A percentile compares a stretch with the other conserved stretches of the same genome.
Evolutionary conservation across 148 eudicot species (phyloP).

Genomic region (Fagopyrum tataricum): DNA sequence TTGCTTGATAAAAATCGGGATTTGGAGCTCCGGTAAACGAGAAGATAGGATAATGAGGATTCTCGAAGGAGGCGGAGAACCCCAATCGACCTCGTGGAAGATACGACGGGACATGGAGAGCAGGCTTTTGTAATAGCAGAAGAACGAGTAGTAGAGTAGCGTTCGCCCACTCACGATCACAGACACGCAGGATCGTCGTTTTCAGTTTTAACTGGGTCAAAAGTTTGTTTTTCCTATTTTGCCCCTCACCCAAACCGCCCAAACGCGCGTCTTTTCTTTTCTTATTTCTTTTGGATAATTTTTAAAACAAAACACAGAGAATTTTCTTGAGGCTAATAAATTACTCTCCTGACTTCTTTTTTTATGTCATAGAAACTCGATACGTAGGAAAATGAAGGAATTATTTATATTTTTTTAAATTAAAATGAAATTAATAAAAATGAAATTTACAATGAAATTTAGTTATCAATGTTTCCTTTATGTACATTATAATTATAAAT

Average conservation of each 20-base stretch:
- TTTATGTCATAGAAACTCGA: too few species aligned
- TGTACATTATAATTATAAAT: too few species aligned
- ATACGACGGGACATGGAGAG: constrained; percentile 1
- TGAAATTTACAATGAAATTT: too few species aligned
- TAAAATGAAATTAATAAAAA: too few species aligned
- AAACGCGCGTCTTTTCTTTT: neutral
- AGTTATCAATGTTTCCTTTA: too few species aligned
- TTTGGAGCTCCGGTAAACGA: neutral
- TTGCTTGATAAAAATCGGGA: neutral
- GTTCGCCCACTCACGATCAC: constrained; percentile 3
- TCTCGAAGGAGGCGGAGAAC: neutral
- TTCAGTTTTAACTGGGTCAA: constrained; percentile 7
- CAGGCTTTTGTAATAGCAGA: constrained; percentile 8
- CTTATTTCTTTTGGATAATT: too few species aligned
- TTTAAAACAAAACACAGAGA: too few species aligned
- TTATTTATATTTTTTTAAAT: too few species aligned
- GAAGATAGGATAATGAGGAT: neutral
- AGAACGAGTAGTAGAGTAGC: neutral
- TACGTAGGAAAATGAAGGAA: too few species aligned
- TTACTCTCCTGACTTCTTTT: neutral
- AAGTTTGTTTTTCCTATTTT: neutral
- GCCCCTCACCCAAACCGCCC: neutral
- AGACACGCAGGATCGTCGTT: neutral
- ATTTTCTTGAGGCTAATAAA: too few species aligned
- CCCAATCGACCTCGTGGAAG: constrained; percentile 5